Conservation (phyloP, 176 grass and related monocot species). For the Pontederia paniculata region DNA sequence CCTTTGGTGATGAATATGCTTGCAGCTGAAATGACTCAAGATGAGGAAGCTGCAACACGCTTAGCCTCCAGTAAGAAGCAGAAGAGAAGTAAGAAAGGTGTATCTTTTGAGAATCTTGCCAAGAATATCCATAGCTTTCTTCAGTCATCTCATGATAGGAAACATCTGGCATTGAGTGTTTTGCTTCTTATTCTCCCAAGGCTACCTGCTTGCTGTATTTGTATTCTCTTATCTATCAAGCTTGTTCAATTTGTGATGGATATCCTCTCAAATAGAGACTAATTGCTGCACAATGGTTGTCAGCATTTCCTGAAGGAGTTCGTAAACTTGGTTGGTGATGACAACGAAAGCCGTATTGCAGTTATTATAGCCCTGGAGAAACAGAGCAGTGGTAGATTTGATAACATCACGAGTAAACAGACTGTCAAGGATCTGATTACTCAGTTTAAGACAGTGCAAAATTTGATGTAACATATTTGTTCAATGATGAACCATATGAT, state of each 20-base stretch:
- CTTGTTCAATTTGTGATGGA: slow-evolving; percentile 82
- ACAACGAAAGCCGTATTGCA: slow-evolving; percentile 55
- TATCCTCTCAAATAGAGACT: slow-evolving; percentile 60
- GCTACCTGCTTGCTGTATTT: slow-evolving; percentile 46
- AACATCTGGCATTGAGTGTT: slow-evolving; percentile 66
- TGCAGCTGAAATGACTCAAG: slow-evolving; percentile 25
- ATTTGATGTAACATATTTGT: too few species aligned
- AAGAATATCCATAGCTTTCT: slow-evolving; percentile 56
- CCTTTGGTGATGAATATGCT: slow-evolving; percentile 57
- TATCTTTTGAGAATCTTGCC: slow-evolving; percentile 40
- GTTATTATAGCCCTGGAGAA: slow-evolving; percentile 75
- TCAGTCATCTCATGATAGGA: slow-evolving; percentile 89
- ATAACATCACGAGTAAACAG: slow-evolving; percentile 64
- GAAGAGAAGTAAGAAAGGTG: slow-evolving; percentile 63
- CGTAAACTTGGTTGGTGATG: slow-evolving; percentile 46
- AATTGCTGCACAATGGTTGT: slow-evolving; percentile 70
- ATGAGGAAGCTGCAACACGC: slow-evolving; percentile 28
- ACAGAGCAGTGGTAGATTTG: slow-evolving; percentile 74
- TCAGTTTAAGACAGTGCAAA: slow-evolving; percentile 44
- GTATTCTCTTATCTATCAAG: slow-evolving; percentile 67
- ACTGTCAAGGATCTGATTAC: slow-evolving; percentile 53
- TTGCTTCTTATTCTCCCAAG: slow-evolving; percentile 62
- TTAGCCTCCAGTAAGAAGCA: slow-evolving; percentile 65
- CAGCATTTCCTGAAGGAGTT: slow-evolving; percentile 83
- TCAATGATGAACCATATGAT: slow-evolving; percentile 83